A percentile compares a stretch with the other conserved stretches of the same genome.
Conservation (phyloP, 192 early-diverging fungal genomes). For the Umbelopsis sp. region DNA sequence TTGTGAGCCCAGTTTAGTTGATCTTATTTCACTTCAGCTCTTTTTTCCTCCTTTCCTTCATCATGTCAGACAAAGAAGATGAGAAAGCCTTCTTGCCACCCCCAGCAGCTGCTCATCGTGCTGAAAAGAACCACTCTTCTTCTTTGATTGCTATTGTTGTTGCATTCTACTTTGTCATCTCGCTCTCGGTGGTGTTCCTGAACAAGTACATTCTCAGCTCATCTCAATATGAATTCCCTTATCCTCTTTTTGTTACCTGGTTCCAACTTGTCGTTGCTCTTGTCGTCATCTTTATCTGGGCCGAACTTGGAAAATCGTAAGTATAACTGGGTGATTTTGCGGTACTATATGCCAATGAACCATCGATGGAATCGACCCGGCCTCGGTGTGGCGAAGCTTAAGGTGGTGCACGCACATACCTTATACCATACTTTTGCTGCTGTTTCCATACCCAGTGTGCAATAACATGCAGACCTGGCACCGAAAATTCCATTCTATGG, state of each 20-base stretch:
- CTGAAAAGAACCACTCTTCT: slow-evolving; percentile 32
- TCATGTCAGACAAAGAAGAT: slow-evolving; percentile 28
- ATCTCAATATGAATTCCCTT: slow-evolving; percentile 61
- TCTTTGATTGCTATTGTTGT: slow-evolving; percentile 52
- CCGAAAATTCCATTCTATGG: too few species aligned
- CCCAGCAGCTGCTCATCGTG: slow-evolving; percentile 30
- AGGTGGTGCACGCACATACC: too few species aligned
- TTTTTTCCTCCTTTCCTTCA: slow-evolving; percentile 12
- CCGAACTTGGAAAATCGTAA: slow-evolving; percentile 60
- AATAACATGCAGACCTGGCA: too few species aligned
- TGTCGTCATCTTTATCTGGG: slow-evolving; percentile 54
- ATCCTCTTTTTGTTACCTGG: slow-evolving; percentile 69
- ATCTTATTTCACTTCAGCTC: neutral
- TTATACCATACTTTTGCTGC: too few species aligned
- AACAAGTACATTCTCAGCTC: slow-evolving; percentile 66
- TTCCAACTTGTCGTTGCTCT: slow-evolving; percentile 65
- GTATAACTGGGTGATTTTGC: too few species aligned
- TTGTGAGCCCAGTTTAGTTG: neutral
- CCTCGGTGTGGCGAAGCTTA: too few species aligned
- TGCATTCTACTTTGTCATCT: slow-evolving; percentile 63
- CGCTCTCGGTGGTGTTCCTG: slow-evolving; percentile 66
- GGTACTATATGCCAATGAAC: too few species aligned
- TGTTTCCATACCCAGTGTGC: too few species aligned
- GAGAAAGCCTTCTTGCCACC: slow-evolving; percentile 44
- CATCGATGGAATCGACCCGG: too few species aligned